Base-by-base conservation (phyloP, 257 asterid genomes). In the Orobanche coerulescens region DNA sequence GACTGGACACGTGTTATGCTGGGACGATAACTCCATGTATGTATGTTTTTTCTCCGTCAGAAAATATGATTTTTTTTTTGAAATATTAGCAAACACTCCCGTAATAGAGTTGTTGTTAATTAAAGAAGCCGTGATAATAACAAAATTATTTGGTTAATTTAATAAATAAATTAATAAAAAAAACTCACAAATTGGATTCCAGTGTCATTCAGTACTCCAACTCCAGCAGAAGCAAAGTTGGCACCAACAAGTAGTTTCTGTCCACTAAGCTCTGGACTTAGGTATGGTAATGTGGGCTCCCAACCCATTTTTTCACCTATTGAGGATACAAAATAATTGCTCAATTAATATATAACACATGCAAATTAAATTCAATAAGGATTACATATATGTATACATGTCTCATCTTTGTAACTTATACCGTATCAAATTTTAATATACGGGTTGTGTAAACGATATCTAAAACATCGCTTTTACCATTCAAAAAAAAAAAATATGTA, bases 151-250 rank as follows among this genome's bases (percentile, higher is more conserved):
- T n/a, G 20, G 4, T 23, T 2, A 40, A 19, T 23, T 1, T 7
- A 18, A 6, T n/a, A 42, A 25, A 20, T 12, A 48, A 24, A 24
- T 23, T 4, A 46, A n/a, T 8, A 51, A 5, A 31, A 8, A 13
- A 22, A 4, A 73, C 95, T 75, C 74, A 88, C 96, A 73, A 88
- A 88, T 30, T 88, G 96, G 53, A 77, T 22, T 66, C 96, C 96
- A 12, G 96, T 88, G 74, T 88, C 96, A 72, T 86, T 80, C 42
- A 88, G 87, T 23, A 85, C 75, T 50, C 97, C 97, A 51, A 86
- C 94, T 0, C 97, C 97, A 36, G 97, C 95, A 24, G 97, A 89
- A 5, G 95, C 97, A 75, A 89, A 89, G 73, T 89, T 89, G 65
- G 97, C 95, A 44, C 97, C 97, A 59, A 73, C 82, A 4, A 84